These are phyloP conservation scores for Pleomassaria siparia DNA, from an alignment of 2,329 filamentous ascomycete genomes.

Conservation along the genomic window DNA sequence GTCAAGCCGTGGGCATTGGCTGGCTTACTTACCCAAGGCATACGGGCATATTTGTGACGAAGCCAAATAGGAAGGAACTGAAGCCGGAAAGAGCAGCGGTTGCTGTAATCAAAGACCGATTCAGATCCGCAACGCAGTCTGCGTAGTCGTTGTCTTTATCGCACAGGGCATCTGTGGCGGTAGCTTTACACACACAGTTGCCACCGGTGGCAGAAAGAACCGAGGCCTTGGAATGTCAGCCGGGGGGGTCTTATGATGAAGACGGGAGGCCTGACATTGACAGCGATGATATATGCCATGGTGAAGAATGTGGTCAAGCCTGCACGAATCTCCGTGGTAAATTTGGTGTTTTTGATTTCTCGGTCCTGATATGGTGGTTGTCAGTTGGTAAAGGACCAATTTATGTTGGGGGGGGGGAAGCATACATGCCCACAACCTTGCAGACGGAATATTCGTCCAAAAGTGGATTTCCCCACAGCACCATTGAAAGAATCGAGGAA, in stretches of 20 bases:
- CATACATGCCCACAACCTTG: constrained; percentile 82
- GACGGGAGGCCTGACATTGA: constrained; percentile 65
- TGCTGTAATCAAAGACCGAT: constrained; percentile 78
- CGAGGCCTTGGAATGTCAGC: constrained; percentile 31
- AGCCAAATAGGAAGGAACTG: constrained; percentile 75
- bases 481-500: constrained; percentile 24
- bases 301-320: constrained; percentile 69
- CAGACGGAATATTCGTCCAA: constrained; percentile 64
- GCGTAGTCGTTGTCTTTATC: constrained; percentile 58
- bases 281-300: constrained; percentile 72
- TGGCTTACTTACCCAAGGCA: constrained; percentile 36
- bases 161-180: constrained; percentile 54
- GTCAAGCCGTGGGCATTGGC: too few species aligned
- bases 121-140: constrained; percentile 61
- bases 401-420: constrained; percentile 27
- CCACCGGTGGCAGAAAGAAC: constrained; percentile 63
- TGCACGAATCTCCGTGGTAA: constrained; percentile 81
- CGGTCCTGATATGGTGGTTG: constrained; percentile 55
- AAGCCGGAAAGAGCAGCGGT: constrained; percentile 81
- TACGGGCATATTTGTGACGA: constrained; percentile 71
- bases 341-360: constrained; percentile 73
- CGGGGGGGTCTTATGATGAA: constrained; percentile 34
- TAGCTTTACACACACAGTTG: constrained; percentile 70
- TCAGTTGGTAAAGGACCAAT: constrained; percentile 11
- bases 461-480: constrained; percentile 34